Evolutionary conservation across 2,329 filamentous ascomycete genomes (phyloP).

Genomic region (Onygenales sp.): DNA sequence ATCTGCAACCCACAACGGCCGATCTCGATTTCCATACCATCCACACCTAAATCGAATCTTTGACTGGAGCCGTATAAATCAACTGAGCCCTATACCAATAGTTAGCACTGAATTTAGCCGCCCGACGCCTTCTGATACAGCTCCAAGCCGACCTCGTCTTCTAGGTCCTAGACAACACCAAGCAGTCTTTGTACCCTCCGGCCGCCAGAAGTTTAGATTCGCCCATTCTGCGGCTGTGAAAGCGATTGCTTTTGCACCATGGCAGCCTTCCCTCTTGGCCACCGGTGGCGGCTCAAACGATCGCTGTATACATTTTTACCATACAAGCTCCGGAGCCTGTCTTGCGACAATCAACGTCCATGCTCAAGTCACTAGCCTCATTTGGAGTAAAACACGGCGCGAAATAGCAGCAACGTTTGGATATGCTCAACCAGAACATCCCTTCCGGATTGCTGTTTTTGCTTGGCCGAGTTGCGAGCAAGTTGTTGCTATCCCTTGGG

Average conservation of each 20-base stretch:
- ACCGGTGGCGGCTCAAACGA: conserved; percentile 92
- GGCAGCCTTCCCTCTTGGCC: conserved; percentile 77
- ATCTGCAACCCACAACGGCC: conserved; percentile 6
- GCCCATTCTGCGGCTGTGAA: conserved; percentile 82
- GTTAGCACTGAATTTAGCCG: not conserved
- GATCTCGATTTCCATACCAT: conserved; percentile 16
- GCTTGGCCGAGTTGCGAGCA: conserved; percentile 87
- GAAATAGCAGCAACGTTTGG: conserved; percentile 94
- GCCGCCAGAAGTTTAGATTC: conserved; percentile 62
- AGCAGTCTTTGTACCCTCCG: conserved; percentile 42
- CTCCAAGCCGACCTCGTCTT: not conserved
- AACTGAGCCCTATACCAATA: not conserved
- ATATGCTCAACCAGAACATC: conserved; percentile 82
- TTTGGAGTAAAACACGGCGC: conserved; percentile 76
- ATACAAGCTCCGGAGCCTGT: conserved; percentile 70
- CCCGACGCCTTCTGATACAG: too few species aligned
- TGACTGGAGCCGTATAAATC: conserved; percentile 10
- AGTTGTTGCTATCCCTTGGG: conserved; percentile 77
- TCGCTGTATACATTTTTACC: conserved; percentile 92
- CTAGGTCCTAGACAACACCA: conserved; percentile 11
- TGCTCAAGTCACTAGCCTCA: conserved; percentile 84
- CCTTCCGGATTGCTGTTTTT: conserved; percentile 83
- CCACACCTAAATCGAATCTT: conserved; percentile 15
- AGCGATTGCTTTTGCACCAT: conserved; percentile 93
- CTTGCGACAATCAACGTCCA: conserved; percentile 86